Evolutionary conservation across 1,284 basidiomycete genomes (phyloP), one percentile per base, ranked within the genome.

Genomic region (Papiliotrema flavescens): DNA sequence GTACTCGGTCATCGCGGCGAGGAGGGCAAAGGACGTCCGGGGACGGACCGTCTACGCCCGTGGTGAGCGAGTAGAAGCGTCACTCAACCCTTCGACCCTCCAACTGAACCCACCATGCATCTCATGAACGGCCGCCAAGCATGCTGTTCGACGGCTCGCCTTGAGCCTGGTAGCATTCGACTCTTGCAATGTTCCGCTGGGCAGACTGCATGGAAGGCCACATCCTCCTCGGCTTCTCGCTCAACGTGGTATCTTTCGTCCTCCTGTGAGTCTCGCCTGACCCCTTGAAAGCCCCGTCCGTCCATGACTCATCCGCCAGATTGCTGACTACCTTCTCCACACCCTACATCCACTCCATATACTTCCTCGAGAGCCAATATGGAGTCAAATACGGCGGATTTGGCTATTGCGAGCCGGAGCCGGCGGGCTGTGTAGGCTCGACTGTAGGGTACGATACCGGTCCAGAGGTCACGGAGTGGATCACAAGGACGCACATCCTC

Each of bases 161-260:
- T n/a, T n/a, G n/a, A n/a, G n/a, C n/a, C n/a, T n/a, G n/a, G n/a
- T n/a, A n/a, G 28, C 28, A 40, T 20, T 17, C 42, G 23, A 11
- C 9, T 9, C 40, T 20, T 19, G 9, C 42, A n/a, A 28, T 42
- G 24, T 50, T 50, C 11, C 20, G 49, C 14, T 50, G 49, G 49
- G 49, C 41, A 9, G 64, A 67, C 28, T 65, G 63, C 47, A 35
- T 51, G 13, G 69, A 71, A 49, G 66, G 61, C 8, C 69, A 71
- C 56, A 55, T 67, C 41, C 40, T 71, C 23, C 32, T 68, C 14
- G 69, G 69, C 9, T 32, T 71, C 26, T 22, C 62, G 42, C 50
- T 66, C 14, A 55, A 57, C 13, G 37, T 61, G 1, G 46, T 50
- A 1, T 48, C 65, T 0, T 36, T 50, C n/a, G 36, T 67, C 19